Percentiles rank a stretch among this genome's conserved stretches.
These are phyloP conservation scores for Anaeromyces robustus DNA, from an alignment of 192 early-diverging fungal genomes.

Conservation along the genomic window DNA sequence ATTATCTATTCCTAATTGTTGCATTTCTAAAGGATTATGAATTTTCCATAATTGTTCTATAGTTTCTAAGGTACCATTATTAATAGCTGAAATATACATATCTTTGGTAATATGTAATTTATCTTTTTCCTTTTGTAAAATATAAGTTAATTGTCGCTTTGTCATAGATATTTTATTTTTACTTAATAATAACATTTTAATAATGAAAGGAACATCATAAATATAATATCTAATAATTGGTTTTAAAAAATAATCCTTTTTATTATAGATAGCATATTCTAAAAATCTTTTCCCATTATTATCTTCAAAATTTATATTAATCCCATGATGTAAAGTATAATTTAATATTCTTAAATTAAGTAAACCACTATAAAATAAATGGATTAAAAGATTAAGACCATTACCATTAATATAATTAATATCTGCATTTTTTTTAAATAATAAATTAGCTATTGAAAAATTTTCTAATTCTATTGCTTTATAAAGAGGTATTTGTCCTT, in stretches of 20 bases:
- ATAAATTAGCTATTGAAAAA: not conserved
- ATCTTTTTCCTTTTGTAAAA: not conserved
- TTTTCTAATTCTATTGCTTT: not conserved
- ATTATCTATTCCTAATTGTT: not conserved
- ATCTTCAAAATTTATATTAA: not conserved
- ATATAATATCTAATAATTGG: not conserved
- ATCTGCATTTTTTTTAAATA: not conserved
- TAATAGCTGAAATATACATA: not conserved
- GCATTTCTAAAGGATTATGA: not conserved
- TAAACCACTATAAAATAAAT: not conserved
- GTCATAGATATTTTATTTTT: not conserved
- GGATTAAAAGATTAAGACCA: not conserved
- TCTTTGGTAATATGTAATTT: not conserved
- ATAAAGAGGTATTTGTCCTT: not conserved
- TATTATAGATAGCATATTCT: not conserved
- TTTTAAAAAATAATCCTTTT: not conserved
- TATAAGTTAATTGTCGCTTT: not conserved
- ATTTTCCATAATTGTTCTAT: not conserved
- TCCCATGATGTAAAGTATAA: not conserved
- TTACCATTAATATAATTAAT: not conserved
- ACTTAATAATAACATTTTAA: not conserved
- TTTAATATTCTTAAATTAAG: not conserved
- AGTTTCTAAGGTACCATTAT: not conserved
- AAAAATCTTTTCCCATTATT: not conserved
- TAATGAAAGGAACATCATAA: not conserved